Evolutionary conservation across 2,329 filamentous ascomycete genomes (phyloP).

Genomic region (Aspergillus oerlinghausenensis): DNA sequence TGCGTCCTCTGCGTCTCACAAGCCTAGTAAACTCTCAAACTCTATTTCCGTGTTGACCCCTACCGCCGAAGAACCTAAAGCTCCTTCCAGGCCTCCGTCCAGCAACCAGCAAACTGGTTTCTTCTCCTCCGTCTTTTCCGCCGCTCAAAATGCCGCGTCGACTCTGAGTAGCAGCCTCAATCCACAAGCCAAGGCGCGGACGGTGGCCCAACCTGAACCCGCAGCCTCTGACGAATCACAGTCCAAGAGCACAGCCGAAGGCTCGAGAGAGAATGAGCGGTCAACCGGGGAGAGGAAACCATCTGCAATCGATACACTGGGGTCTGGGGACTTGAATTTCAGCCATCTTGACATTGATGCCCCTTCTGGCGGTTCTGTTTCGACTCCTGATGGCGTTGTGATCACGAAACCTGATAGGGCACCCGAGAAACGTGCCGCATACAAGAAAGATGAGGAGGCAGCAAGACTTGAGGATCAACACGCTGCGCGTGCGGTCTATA

Average conservation of each 20-base stretch:
- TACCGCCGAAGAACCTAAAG: slow-evolving; percentile 60
- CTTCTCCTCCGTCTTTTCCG: slow-evolving; percentile 90
- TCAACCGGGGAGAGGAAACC: slow-evolving; percentile 55
- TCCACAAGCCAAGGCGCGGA: slow-evolving; percentile 46
- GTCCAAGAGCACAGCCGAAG: slow-evolving; percentile 22
- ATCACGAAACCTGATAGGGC: slow-evolving; percentile 32
- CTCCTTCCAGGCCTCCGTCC: slow-evolving; percentile 51
- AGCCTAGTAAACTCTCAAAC: slow-evolving; percentile 83
- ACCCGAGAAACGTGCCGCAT: slow-evolving; percentile 28
- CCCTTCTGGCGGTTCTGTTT: slow-evolving; percentile 30
- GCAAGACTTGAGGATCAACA: slow-evolving; percentile 57
- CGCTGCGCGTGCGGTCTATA: slow-evolving; percentile 57
- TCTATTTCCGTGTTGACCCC: slow-evolving; percentile 68
- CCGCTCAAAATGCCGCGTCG: slow-evolving; percentile 85
- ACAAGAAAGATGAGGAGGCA: slow-evolving; percentile 47
- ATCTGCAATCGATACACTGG: slow-evolving; percentile 80
- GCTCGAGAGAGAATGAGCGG: slow-evolving; percentile 20
- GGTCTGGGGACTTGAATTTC: slow-evolving; percentile 81
- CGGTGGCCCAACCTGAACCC: slow-evolving; percentile 25
- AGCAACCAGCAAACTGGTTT: slow-evolving; percentile 62
- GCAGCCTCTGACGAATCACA: slow-evolving; percentile 28
- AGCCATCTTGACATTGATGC: slow-evolving; percentile 73
- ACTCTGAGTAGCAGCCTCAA: slow-evolving; percentile 64
- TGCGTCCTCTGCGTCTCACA: slow-evolving; percentile 47
- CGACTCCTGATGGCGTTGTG: slow-evolving; percentile 35